A percentile compares a stretch with the other conserved stretches of the same genome.
Conservation (phyloP, 106 monocot species). For the Posidonia australis region DNA sequence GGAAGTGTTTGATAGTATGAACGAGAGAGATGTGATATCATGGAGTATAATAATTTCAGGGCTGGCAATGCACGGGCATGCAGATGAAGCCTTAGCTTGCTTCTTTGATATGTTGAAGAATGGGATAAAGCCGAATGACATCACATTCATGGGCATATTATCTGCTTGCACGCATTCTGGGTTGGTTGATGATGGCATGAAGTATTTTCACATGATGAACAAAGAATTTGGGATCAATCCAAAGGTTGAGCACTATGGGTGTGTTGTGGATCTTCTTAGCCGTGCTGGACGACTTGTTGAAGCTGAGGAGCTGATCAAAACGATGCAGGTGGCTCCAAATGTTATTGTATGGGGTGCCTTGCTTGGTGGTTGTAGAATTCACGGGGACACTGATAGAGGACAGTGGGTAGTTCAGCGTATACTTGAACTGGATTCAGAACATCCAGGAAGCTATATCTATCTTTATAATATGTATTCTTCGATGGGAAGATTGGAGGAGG, state of each 20-base stretch:
- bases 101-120: slow-evolving; percentile 21
- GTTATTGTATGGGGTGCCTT: slow-evolving; percentile 39
- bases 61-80: slow-evolving; percentile 33
- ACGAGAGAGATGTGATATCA: slow-evolving; percentile 31
- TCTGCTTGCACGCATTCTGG: slow-evolving; percentile 41
- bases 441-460: slow-evolving; percentile 32
- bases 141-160: slow-evolving; percentile 37
- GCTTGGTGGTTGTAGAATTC: slow-evolving; percentile 35
- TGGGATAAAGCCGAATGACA: slow-evolving; percentile 24
- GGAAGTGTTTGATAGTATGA: slow-evolving; percentile 24
- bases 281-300: slow-evolving; percentile 27
- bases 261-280: slow-evolving; percentile 40
- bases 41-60: slow-evolving; percentile 38
- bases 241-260: slow-evolving; percentile 40
- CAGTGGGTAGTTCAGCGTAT: slow-evolving; percentile 19
- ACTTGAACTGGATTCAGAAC: slow-evolving; percentile 29
- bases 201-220: slow-evolving; percentile 23
- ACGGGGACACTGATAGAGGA: slow-evolving; percentile 19
- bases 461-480: slow-evolving; percentile 24
- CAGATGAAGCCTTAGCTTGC: slow-evolving; percentile 16
- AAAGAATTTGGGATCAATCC: slow-evolving; percentile 19
- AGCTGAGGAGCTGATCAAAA: slow-evolving; percentile 25
- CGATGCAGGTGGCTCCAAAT: slow-evolving; percentile 27
- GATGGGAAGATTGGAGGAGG: slow-evolving; percentile 22
- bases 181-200: slow-evolving; percentile 19